phyloP scores from a whole-genome alignment of 208 protist species.

The Trypanosomatidae sp. region DNA sequence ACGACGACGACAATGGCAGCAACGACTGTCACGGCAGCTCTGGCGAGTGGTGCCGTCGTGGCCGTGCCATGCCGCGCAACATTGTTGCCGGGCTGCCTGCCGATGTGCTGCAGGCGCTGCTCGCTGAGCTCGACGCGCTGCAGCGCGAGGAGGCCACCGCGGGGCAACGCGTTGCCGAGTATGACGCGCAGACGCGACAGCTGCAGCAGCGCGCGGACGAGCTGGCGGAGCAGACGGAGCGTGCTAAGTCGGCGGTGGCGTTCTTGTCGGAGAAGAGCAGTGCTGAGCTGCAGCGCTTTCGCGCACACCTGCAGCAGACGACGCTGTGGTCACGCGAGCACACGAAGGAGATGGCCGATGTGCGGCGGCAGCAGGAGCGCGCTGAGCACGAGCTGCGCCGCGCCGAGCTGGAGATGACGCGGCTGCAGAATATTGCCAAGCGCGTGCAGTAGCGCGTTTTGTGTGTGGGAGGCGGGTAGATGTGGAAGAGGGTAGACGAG shows the following conservation, averaged over 20 bases:
- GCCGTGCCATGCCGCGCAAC: no score
- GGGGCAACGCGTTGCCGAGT: not conserved
- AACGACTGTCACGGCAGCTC: no score
- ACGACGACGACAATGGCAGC: no score
- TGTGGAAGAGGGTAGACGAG: not conserved
- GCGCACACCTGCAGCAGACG: slow-evolving; percentile 19
- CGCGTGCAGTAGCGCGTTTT: slow-evolving; percentile 14
- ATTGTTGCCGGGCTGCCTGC: slow-evolving; percentile 8
- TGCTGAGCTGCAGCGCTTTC: slow-evolving; percentile 25
- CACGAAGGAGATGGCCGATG: slow-evolving; percentile 30
- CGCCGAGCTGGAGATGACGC: slow-evolving; percentile 44
- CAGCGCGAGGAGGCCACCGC: slow-evolving; percentile 12
- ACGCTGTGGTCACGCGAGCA: slow-evolving; percentile 21
- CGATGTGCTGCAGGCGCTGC: slow-evolving; percentile 18
- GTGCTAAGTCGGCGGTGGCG: slow-evolving; percentile 12
- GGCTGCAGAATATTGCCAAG: slow-evolving; percentile 57
- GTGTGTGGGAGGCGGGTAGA: no score
- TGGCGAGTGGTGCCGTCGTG: no score
- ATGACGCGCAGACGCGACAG: not conserved
- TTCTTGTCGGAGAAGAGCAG: slow-evolving; percentile 38
- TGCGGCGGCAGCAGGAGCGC: slow-evolving; percentile 48
- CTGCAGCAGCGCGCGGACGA: slow-evolving; percentile 8
- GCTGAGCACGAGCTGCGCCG: slow-evolving; percentile 41
- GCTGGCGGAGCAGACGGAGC: slow-evolving; percentile 24
- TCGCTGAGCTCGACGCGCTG: slow-evolving; percentile 10